Evolutionary conservation across 805 yeast species (phyloP), one percentile per base, ranked within the genome.

Genomic region (Cephaloascus fragrans): DNA sequence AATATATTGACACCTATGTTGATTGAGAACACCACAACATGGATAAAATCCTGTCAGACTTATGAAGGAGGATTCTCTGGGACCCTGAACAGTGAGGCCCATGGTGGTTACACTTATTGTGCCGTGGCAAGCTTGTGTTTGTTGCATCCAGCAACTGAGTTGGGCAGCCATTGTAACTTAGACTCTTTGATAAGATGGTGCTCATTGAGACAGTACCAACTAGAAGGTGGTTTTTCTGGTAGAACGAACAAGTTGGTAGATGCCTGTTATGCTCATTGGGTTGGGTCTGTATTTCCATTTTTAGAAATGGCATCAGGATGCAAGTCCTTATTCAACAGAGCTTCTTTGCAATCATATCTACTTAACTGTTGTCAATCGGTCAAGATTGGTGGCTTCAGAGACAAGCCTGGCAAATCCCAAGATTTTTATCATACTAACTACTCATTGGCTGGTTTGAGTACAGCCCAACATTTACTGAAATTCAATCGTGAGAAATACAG

Each of bases 51-150:
- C 10, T 87, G 96, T 49, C 98, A 93, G 57, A 84, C 90, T 0
- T 89, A 73, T 53, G 98, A 94, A 61, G 98, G 99, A 18, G 98
- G 98, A 0, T 84, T 90, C 60, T 87, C 89, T 1, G 96, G 95
- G 1, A 67, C 69, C 17, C 93, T 95, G 0, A 56, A 55, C 16
- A 67, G 71, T 4, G 99, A 93, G 57, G 97, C 97, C 0, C 99
- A 93, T 55, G 98, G 97, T 2, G 99, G 98, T 1, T 94, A 93
- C 55, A 77, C 97, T 0, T 93, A 76, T 56, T 93, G 99, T 63
- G 95, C 90, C 0, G 64, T 84, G 34, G 94, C 82, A 35, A 73
- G 77, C 37, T 61, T 76, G 41, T 71, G 69, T 44, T 67, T 69
- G 19, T 52, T 77, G 20, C 49, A 62, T 19, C 65, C 71, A 1